Evolutionary conservation across 805 yeast species (phyloP), one percentile per base, ranked within the genome.

Genomic region (Torulaspora microellipsoides): DNA sequence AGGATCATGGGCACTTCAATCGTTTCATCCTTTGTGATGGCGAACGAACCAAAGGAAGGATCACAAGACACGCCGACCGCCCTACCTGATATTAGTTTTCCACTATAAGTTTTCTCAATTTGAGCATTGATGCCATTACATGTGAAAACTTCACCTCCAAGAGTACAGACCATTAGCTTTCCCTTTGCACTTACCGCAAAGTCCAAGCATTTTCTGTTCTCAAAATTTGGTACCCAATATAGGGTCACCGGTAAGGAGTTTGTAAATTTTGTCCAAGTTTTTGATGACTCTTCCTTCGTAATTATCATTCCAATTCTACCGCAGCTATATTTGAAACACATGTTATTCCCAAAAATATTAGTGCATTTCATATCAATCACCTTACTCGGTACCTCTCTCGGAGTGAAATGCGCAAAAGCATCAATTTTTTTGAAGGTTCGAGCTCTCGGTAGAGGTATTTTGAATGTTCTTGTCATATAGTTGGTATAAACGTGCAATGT

Each of bases 111-210:
- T 41, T 49, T 50, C 47, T 58, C 50, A 42, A 58, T 47, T 5
- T 45, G 27, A 15, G 28, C 28, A 25, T 39, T 51, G 8, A 36
- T 10, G 2, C 47, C 32, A 3, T 35, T 36, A 17, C 37, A 31
- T 15, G 69, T 67, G 52, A 76, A 87, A 0, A 77, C 85, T 15
- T 82, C 74, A 0, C 96, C 96, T 38, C 80, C 78, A 15, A 69
- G 61, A 0, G 93, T 83, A 49, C 84, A 76, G 1, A 90, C 59
- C 1, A 89, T 67, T 2, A 86, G 60, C 0, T 85, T 78, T 0
- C 95, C 95, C 54, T 82, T 85, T 13, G 65, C 68, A 2, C 84
- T 76, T 34, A 82, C 71, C 54, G 81, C 91, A 27, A 85, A 74
- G 63, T 87, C 95, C 3, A 54, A 23, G 34, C 64, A 60, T 13